Evolutionary conservation across 139 green algal species (phyloP).

Genomic region (Pleodorina starrii): DNA sequence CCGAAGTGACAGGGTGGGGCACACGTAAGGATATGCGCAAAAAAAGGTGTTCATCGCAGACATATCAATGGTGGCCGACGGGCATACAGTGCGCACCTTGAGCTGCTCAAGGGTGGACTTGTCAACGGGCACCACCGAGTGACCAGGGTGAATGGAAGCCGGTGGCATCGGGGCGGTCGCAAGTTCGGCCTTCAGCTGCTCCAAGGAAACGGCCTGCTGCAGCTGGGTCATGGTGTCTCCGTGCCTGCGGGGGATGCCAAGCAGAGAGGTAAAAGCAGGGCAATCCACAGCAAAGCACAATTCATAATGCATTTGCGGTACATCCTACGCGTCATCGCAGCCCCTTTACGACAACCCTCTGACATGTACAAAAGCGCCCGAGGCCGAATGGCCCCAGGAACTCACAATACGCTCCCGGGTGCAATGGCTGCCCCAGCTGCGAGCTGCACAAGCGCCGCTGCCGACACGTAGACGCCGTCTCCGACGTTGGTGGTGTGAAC

Average conservation of each 20-base stretch:
- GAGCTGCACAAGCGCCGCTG: constrained; percentile 23
- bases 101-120: not conserved
- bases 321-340: too few species aligned
- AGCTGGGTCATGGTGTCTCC: constrained; percentile 13
- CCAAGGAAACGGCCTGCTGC: constrained; percentile 7
- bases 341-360: too few species aligned
- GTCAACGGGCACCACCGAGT: not conserved
- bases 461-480: constrained; percentile 35
- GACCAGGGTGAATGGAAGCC: not conserved
- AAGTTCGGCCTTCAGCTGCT: constrained; percentile 13
- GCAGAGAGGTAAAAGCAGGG: not conserved
- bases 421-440: not conserved
- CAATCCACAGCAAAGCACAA: not conserved
- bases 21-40: too few species aligned
- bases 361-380: too few species aligned
- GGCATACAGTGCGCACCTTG: constrained; percentile 19
- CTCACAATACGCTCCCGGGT: constrained; percentile 28
- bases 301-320: too few species aligned
- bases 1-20: not conserved
- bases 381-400: too few species aligned
- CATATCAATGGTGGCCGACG: too few species aligned
- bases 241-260: not conserved
- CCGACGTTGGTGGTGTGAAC: constrained; percentile 19
- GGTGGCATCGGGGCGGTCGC: not conserved
- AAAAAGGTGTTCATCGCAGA: too few species aligned